Percentiles rank a stretch among this genome's conserved stretches.
phyloP scores from a whole-genome alignment of 2,329 filamentous ascomycete genomes.

The Podosphaera xanthii region DNA sequence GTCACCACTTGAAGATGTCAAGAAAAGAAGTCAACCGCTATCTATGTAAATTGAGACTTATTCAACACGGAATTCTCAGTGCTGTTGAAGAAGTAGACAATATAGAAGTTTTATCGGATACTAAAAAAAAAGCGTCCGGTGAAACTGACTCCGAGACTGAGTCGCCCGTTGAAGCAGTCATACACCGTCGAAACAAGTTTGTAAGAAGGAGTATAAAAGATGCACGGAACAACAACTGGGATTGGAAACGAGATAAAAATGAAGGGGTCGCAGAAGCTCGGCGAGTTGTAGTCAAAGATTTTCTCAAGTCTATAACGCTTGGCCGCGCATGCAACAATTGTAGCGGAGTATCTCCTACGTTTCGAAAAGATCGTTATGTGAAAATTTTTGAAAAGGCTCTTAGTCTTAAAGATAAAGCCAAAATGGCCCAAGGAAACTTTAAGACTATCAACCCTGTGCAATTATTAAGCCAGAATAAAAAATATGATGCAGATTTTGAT shows the following conservation, averaged over 20 bases:
- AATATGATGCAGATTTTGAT: conserved; percentile 15
- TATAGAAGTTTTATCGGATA: conserved; percentile 11
- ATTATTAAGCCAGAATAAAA: conserved; percentile 19
- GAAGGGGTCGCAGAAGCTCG: conserved; percentile 63
- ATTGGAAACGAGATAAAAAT: conserved; percentile 38
- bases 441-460: conserved; percentile 19
- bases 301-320: conserved; percentile 49
- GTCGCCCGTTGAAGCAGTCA: conserved; percentile 23
- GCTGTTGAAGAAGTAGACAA: conserved; percentile 31
- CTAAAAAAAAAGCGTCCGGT: conserved; percentile 7
- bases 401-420: conserved; percentile 47
- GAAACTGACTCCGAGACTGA: conserved; percentile 12
- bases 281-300: conserved; percentile 54
- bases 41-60: conserved; percentile 60
- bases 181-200: conserved; percentile 37
- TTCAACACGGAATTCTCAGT: conserved; percentile 63
- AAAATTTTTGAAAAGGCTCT: conserved; percentile 84
- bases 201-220: conserved; percentile 51
- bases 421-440: conserved; percentile 49
- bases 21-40: conserved; percentile 56
- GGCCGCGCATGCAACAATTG: conserved; percentile 45
- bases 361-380: conserved; percentile 71
- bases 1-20: conserved; percentile 64
- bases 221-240: conserved; percentile 20
- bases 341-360: conserved; percentile 52